Percentiles rank a stretch among this genome's conserved stretches.
Conservation (phyloP, 257 asterid species). For the Marsdenia floribunda region DNA sequence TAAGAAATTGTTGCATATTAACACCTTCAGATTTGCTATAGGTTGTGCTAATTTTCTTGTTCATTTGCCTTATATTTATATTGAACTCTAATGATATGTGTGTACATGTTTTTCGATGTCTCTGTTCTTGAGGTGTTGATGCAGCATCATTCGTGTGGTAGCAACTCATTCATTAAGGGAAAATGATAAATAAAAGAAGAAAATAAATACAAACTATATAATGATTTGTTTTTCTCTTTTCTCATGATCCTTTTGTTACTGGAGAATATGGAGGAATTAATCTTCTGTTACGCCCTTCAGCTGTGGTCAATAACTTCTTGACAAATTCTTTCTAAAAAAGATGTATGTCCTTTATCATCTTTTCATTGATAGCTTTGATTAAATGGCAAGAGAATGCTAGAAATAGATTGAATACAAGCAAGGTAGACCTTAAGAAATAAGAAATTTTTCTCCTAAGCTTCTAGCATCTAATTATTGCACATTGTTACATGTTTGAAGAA, state of each 20-base stretch:
- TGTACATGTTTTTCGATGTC: not conserved
- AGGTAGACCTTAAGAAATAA: constrained; percentile 57
- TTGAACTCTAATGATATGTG: not conserved
- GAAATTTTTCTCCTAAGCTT: constrained; percentile 22
- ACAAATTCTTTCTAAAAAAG: constrained; percentile 10
- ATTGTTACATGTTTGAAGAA: constrained; percentile 12
- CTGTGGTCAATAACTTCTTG: constrained; percentile 45
- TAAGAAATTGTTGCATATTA: no score
- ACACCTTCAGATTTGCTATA: constrained; percentile 83
- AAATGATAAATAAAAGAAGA: not conserved
- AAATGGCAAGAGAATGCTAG: constrained; percentile 57
- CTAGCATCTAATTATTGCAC: constrained; percentile 5
- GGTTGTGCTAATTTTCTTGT: constrained; percentile 37
- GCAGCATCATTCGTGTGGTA: not conserved
- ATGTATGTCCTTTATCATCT: constrained; percentile 5
- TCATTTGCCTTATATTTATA: constrained; percentile 9
- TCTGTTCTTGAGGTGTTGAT: not conserved
- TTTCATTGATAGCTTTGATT: constrained; percentile 13
- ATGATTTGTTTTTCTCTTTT: constrained; percentile 15
- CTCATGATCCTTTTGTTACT: constrained; percentile 71
- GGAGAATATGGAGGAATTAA: constrained; percentile 59
- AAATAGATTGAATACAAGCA: constrained; percentile 41
- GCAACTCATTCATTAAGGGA: not conserved
- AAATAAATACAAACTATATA: not conserved
- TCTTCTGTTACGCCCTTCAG: constrained; percentile 48